Base-by-base conservation (phyloP, 768 basidiomycete species). In the Guyanaporus albipodus region DNA sequence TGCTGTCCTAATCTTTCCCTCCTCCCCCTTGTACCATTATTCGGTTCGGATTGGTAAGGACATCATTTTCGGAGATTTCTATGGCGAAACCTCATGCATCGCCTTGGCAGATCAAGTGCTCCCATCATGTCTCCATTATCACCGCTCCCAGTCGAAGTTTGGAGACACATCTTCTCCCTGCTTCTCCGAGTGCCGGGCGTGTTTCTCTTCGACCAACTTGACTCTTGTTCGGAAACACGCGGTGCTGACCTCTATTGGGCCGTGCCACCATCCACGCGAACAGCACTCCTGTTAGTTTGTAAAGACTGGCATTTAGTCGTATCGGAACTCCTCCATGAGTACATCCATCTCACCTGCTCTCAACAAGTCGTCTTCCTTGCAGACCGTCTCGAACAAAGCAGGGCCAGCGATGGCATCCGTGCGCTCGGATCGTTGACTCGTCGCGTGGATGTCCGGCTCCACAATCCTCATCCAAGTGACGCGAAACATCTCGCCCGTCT, bases 401-500 rank as follows among this genome's bases (percentile, higher is more conserved):
- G 35, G 41, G 42, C 27, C 21, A 38, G 17, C 18, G 46, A 54
- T 18, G 56, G 61, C 28, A 8, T 55, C n/a, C 60, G 60, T 27
- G 55, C 55, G 2, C 59, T 74, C 4, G 75, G 74, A 12, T 67
- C 67, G 4, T 55, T 65, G 44, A 71, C 71, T n/a, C 65, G 57
- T 3, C 66, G 75, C 6, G 63, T 77, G 36, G 75, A 77, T 38
- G 65, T 75, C 34, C 61, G 58, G 6, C 68, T 77, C 34, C 55
- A 64, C 5, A 67, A 68, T 17, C 46, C 60, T 11, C 67, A 60
- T n/a, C 56, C 54, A 12, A 40, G 39, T 28, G 52, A 52, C 6
- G 46, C 46, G 11, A 32, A 6, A 2, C 50, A 57, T 37, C 60
- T 73, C 18, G 56, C 66, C 10, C 70, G 73, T 9, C 58, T 77